These are phyloP conservation scores for Acanthochlamys bracteata DNA, from an alignment of 106 monocot genomes.

Conservation along the genomic window DNA sequence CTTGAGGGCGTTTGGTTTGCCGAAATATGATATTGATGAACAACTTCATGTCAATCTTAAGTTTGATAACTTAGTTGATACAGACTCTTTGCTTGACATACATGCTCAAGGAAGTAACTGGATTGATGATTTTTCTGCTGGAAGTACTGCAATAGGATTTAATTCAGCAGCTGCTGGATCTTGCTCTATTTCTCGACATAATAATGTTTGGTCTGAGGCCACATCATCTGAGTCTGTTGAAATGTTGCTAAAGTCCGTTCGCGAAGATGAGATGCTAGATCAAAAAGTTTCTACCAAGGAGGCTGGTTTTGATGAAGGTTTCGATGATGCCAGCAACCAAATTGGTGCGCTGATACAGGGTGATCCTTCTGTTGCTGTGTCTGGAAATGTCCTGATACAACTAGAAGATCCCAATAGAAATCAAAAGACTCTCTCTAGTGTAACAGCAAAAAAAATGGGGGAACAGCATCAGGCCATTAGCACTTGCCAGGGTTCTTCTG, in stretches of 20 bases:
- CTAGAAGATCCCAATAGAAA: slow-evolving; percentile 12
- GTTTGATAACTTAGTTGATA: slow-evolving; percentile 68
- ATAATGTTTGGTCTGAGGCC: slow-evolving; percentile 91
- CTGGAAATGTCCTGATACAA: slow-evolving; percentile 10
- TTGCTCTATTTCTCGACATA: slow-evolving; percentile 45
- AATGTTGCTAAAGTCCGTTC: slow-evolving; percentile 82
- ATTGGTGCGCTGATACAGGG: slow-evolving; percentile 15
- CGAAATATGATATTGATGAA: slow-evolving; percentile 82
- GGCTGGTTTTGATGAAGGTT: slow-evolving; percentile 18
- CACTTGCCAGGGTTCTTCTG: slow-evolving; percentile 9
- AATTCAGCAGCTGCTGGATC: slow-evolving; percentile 54
- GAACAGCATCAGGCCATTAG: slow-evolving; percentile 1
- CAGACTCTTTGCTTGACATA: slow-evolving; percentile 63
- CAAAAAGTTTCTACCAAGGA: slow-evolving; percentile 20
- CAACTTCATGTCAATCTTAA: slow-evolving; percentile 61
- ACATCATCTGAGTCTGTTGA: slow-evolving; percentile 93
- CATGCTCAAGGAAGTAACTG: slow-evolving; percentile 66
- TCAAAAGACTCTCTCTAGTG: slow-evolving; percentile 11
- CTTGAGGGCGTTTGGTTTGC: slow-evolving; percentile 53
- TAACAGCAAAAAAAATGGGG: slow-evolving; percentile 9
- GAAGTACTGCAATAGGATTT: slow-evolving; percentile 46
- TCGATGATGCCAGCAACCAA: slow-evolving; percentile 19
- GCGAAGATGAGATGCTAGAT: slow-evolving; percentile 52
- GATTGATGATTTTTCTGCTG: slow-evolving; percentile 83
- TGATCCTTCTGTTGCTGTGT: slow-evolving; percentile 11